Evolutionary conservation across 2,329 filamentous ascomycete genomes (phyloP).

Genomic region (Fusarium incarnatum): DNA sequence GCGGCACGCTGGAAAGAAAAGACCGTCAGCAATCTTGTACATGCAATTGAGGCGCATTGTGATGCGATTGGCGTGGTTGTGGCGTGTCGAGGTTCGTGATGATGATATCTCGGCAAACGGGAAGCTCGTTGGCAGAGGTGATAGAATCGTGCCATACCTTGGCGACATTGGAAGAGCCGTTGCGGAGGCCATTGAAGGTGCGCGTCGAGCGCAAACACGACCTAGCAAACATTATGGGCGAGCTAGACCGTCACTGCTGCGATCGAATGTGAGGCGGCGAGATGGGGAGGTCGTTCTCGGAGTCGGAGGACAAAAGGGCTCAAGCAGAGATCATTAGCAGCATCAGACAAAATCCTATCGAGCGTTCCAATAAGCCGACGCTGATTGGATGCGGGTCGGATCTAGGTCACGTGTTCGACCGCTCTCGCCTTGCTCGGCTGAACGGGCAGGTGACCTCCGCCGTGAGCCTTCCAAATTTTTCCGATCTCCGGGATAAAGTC

Average conservation of each 20-base stretch:
- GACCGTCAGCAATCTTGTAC: constrained; percentile 54
- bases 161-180: constrained; percentile 76
- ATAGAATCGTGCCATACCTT: constrained; percentile 72
- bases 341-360: constrained; percentile 56
- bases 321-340: constrained; percentile 53
- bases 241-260: constrained; percentile 55
- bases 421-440: constrained; percentile 39
- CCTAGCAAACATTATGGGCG: constrained; percentile 89
- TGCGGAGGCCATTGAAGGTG: constrained; percentile 81
- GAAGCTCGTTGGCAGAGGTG: constrained; percentile 41
- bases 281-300: constrained; percentile 54
- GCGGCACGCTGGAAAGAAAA: constrained; percentile 66
- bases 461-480: constrained; percentile 35
- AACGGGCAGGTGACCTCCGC: constrained; percentile 33
- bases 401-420: constrained; percentile 50
- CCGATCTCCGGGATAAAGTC: constrained; percentile 35
- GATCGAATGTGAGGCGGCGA: constrained; percentile 52
- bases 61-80: constrained; percentile 48
- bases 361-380: constrained; percentile 58
- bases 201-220: constrained; percentile 90
- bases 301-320: constrained; percentile 55
- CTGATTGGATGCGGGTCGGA: constrained; percentile 56
- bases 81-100: constrained; percentile 40
- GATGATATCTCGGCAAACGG: constrained; percentile 53
- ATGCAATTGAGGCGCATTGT: constrained; percentile 30